Conservation (phyloP, 169 alveolate species). For the Eimeria tenella region DNA sequence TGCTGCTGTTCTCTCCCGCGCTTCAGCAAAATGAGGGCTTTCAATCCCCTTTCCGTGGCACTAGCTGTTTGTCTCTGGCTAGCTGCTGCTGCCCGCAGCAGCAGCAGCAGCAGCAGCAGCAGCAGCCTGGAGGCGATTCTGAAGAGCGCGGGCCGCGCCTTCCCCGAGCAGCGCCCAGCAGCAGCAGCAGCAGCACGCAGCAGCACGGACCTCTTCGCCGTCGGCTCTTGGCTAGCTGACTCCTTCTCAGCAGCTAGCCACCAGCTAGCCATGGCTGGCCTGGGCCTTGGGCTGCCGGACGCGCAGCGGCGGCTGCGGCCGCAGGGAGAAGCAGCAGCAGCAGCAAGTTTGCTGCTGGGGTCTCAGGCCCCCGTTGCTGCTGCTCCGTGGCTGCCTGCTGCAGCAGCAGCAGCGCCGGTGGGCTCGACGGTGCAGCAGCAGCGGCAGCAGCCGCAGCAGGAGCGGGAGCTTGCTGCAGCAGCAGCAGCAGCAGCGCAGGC, state of each 20-base stretch:
- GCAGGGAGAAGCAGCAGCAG: background rate
- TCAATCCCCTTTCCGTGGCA: too few species aligned
- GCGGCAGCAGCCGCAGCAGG: too few species aligned
- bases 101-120: slow-evolving; percentile 18
- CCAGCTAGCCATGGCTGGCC: slow-evolving; percentile 5
- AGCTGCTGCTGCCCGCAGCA: too few species aligned
- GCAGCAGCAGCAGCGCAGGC: background rate
- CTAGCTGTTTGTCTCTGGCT: too few species aligned
- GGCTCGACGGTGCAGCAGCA: slow-evolving; percentile 13
- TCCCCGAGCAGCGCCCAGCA: too few species aligned
- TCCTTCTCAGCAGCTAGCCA: background rate
- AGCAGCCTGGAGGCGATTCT: background rate
- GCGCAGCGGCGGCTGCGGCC: background rate
- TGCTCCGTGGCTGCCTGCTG: too few species aligned
- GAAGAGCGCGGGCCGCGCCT: too few species aligned
- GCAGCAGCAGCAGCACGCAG: background rate
- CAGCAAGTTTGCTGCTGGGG: too few species aligned
- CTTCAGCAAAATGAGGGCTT: too few species aligned
- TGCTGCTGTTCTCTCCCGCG: too few species aligned
- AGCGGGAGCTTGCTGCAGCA: background rate
- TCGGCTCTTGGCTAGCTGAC: background rate
- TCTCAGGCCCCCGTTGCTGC: too few species aligned
- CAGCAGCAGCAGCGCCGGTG: background rate
- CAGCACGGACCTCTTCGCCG: background rate
- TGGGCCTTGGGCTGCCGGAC: background rate